Percentiles rank a stretch among this genome's conserved stretches.
Evolutionary conservation across 1,284 basidiomycete species (phyloP).

Genomic region (Gymnopus androsaceus): DNA sequence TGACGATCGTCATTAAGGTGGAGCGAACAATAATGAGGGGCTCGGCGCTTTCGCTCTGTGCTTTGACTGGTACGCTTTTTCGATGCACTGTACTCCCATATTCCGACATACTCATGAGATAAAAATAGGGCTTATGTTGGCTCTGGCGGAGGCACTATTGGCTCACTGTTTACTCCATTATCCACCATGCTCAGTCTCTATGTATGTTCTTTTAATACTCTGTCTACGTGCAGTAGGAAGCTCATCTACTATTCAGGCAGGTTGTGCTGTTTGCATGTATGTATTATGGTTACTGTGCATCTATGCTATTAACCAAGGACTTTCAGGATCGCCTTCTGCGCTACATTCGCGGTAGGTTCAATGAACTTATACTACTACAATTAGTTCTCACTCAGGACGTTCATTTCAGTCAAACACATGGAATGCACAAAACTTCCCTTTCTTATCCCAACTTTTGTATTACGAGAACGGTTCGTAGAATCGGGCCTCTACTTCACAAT

Average conservation of each 20-base stretch:
- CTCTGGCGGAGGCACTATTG: constrained; percentile 18
- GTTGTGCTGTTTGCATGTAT: too few species aligned
- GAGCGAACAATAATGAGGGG: constrained; percentile 12
- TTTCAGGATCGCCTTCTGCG: constrained; percentile 22
- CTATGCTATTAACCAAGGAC: neutral
- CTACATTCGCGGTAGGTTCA: constrained; percentile 9
- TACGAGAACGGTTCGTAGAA: constrained; percentile 31
- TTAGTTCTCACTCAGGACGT: neutral
- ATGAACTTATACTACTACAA: neutral
- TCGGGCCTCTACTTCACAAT: too few species aligned
- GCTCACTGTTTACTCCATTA: constrained; percentile 37
- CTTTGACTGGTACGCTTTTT: constrained; percentile 41
- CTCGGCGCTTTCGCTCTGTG: constrained; percentile 21
- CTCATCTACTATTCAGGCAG: too few species aligned
- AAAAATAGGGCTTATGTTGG: constrained; percentile 34
- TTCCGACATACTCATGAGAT: too few species aligned
- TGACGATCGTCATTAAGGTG: constrained; percentile 21
- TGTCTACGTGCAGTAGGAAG: too few species aligned
- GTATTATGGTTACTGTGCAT: too few species aligned
- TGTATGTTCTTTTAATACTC: constrained; percentile 29
- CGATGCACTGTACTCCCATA: too few species aligned
- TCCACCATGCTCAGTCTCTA: constrained; percentile 36
- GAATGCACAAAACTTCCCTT: constrained; percentile 31
- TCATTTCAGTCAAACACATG: constrained; percentile 12
- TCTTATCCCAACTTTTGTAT: constrained; percentile 36